Percentiles rank a stretch among this genome's conserved stretches.
These are phyloP conservation scores for Aegilops speltoides DNA, from an alignment of 176 grass and related monocot species.

Conservation along the genomic window DNA sequence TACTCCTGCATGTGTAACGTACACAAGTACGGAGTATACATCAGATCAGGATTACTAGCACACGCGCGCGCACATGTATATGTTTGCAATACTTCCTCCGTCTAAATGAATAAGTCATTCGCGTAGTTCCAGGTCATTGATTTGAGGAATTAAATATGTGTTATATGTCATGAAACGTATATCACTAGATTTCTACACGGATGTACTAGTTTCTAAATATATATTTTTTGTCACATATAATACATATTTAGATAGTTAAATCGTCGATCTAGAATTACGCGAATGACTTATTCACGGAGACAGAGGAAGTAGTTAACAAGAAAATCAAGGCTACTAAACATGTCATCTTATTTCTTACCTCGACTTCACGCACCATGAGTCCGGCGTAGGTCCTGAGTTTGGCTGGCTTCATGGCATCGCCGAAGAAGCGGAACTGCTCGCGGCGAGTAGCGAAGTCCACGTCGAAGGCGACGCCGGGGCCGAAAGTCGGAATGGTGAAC, in stretches of 20 bases:
- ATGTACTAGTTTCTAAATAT: too few relatives aligned
- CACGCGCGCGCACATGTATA: neutral
- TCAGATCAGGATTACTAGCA: neutral
- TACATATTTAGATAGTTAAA: too few relatives aligned
- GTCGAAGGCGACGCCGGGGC: conserved; percentile 51
- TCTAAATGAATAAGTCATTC: too few relatives aligned
- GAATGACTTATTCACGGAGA: too few relatives aligned
- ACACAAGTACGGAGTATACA: neutral
- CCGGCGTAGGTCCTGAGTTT: conserved; percentile 53
- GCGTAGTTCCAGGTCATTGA: too few relatives aligned
- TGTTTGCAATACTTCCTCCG: too few relatives aligned
- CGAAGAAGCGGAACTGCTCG: conserved; percentile 70
- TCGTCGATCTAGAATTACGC: too few relatives aligned
- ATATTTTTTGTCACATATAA: too few relatives aligned
- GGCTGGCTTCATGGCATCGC: conserved; percentile 42
- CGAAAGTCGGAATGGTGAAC: conserved; percentile 67
- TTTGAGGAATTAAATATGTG: too few relatives aligned
- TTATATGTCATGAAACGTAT: too few relatives aligned
- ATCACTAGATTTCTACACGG: too few relatives aligned
- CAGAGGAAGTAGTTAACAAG: too few relatives aligned
- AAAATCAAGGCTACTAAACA: neutral
- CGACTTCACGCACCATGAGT: conserved; percentile 46
- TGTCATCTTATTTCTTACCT: conserved; percentile 28
- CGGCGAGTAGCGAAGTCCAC: conserved; percentile 37
- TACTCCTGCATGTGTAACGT: conserved; percentile 22